Percentiles rank a stretch among this genome's conserved stretches.
These are phyloP conservation scores for Aspergillus cavernicola DNA, from an alignment of 495 filamentous ascomycete species.

Conservation along the genomic window DNA sequence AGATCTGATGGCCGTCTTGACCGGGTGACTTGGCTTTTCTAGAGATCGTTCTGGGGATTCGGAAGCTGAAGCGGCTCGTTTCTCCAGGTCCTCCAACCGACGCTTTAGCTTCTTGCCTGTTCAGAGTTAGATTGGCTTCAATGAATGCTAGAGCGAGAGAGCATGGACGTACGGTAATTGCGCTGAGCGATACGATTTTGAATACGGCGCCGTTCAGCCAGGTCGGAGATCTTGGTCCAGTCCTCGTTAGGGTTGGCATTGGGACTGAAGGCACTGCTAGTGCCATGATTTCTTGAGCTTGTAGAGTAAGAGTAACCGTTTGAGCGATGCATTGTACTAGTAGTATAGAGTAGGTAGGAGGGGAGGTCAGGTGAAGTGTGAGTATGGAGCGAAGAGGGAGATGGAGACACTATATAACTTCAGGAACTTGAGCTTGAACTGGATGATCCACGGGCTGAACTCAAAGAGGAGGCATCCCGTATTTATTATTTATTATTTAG, in stretches of 20 bases:
- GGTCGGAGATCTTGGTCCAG: constrained; percentile 98
- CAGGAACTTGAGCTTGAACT: neutral
- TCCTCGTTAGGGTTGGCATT: constrained; percentile 97
- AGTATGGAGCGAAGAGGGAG: neutral
- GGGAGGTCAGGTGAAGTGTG: neutral
- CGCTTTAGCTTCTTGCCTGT: constrained; percentile 98
- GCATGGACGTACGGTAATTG: constrained; percentile 93
- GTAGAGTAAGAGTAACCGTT: constrained; percentile 30
- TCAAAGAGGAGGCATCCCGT: neutral
- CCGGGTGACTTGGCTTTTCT: constrained; percentile 47
- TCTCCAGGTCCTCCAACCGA: constrained; percentile 92
- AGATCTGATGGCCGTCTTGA: constrained; percentile 45
- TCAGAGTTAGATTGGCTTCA: neutral
- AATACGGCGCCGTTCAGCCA: constrained; percentile 89
- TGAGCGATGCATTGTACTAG: constrained; percentile 38
- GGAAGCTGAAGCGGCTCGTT: constrained; percentile 81
- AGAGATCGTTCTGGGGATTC: constrained; percentile 62
- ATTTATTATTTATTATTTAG: neutral
- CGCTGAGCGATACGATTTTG: constrained; percentile 97
- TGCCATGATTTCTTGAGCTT: constrained; percentile 63
- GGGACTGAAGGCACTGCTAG: constrained; percentile 93
- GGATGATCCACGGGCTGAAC: neutral
- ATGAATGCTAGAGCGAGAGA: neutral
- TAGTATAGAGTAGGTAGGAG: neutral
- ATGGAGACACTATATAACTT: neutral